Conservation (phyloP, 2,329 filamentous ascomycete species). For the Arthrobotrys sphaeroides region DNA sequence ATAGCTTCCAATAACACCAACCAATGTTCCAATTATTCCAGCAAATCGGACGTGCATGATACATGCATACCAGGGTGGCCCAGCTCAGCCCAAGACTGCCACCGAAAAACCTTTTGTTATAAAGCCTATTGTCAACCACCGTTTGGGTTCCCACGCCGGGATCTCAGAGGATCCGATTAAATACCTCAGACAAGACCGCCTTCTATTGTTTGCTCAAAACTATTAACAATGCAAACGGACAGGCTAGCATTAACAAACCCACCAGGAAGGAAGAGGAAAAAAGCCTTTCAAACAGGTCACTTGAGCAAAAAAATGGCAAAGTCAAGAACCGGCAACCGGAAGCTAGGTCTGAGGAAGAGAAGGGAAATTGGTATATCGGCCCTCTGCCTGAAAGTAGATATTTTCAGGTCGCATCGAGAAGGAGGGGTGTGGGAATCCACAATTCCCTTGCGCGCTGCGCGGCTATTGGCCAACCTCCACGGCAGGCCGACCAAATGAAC, state of each 20-base stretch:
- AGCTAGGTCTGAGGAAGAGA: neutral
- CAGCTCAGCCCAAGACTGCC: neutral
- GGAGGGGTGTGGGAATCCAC: neutral
- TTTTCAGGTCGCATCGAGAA: neutral
- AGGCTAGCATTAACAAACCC: neutral
- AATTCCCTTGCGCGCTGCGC: neutral
- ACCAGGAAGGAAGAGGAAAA: neutral
- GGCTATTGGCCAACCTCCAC: slow-evolving; percentile 10
- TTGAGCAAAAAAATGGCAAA: neutral
- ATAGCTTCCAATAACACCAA: neutral
- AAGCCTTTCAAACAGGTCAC: neutral
- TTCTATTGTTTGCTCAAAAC: neutral
- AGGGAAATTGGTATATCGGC: neutral
- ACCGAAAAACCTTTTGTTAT: neutral
- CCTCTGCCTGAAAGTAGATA: neutral
- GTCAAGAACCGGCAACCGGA: neutral
- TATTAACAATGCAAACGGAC: neutral
- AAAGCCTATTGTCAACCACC: neutral
- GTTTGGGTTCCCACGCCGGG: neutral
- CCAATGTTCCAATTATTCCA: neutral
- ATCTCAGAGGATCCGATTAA: slow-evolving; percentile 1
- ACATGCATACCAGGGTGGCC: neutral
- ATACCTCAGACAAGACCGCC: neutral
- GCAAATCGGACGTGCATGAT: neutral
- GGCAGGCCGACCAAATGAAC: neutral